A percentile compares a stretch with the other conserved stretches of the same genome.
Conservation (phyloP, 768 basidiomycete species). For the Lactarius sanguifluus region DNA sequence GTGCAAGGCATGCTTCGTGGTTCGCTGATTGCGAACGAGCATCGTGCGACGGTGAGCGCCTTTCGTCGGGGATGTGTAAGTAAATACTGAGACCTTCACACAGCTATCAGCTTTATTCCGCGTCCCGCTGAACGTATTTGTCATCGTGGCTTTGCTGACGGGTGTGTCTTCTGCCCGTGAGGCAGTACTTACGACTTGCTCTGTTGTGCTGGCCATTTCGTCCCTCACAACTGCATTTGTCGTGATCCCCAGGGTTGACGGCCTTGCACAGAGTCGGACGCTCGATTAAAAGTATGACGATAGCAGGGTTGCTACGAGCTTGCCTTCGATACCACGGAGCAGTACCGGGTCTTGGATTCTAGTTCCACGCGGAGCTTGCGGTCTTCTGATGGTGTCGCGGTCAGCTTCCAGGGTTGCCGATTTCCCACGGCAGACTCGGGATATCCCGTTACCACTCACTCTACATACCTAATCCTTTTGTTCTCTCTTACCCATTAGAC, state of each 20-base stretch:
- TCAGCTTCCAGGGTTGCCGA: conserved; percentile 1
- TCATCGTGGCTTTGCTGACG: conserved; percentile 64
- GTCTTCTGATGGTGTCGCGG: background rate
- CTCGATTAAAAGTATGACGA: conserved; percentile 6
- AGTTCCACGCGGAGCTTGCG: background rate
- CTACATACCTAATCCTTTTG: background rate
- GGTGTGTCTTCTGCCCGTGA: conserved; percentile 65
- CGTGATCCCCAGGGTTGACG: conserved; percentile 34
- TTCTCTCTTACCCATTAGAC: conserved; percentile 5
- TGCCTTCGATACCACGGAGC: background rate
- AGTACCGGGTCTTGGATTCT: conserved; percentile 1
- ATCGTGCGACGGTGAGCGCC: conserved; percentile 64
- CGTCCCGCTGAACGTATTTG: conserved; percentile 73
- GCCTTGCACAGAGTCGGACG: conserved; percentile 13
- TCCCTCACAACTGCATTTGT: conserved; percentile 55
- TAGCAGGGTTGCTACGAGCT: background rate
- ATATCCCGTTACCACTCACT: too few species aligned
- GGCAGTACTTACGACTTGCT: conserved; percentile 57
- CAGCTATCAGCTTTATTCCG: conserved; percentile 71
- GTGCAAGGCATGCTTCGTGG: conserved; percentile 74
- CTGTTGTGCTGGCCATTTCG: conserved; percentile 57
- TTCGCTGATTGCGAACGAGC: conserved; percentile 63
- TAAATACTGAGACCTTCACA: conserved; percentile 6
- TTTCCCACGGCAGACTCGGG: background rate
- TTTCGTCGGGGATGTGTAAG: conserved; percentile 2